Evolutionary conservation across 2,329 filamentous ascomycete species (phyloP), one percentile per base, ranked within the genome.

Genomic region (Sordariomycetes sp.): DNA sequence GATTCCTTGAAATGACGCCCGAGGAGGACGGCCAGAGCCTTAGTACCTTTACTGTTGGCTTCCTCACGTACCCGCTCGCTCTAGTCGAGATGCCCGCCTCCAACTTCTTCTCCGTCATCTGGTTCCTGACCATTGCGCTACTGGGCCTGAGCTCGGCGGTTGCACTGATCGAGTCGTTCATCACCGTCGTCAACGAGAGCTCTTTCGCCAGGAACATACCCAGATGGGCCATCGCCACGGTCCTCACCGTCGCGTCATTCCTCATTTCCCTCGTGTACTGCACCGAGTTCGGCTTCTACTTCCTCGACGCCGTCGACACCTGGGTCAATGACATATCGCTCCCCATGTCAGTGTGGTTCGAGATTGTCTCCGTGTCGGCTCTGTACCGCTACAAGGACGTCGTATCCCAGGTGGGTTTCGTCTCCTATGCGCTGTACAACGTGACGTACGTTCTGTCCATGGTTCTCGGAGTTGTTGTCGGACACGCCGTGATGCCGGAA

Each of bases 91-190:
- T 81, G 77, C 78, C 77, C 0, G 77, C 73, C 0, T 68, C 78
- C 1, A 80, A 80, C 57, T 78, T 77, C 58, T 81, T 76, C 74
- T 76, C 77, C 0, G 67, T 77, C 0, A 65, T 79, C 0, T 70
- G 81, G 10, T 81, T 82, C 61, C 71, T 81, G 20, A 80, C 78
- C 0, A 62, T 81, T 2, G 71, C 77, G 1, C 72, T 81, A 0
- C 72, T 81, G 0, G 78, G 78, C 0, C 75, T 80, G 52, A 77
- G 73, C 32, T 80, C 75, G 0, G 74, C 76, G 0, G 79, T 79
- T 56, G 76, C 76, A 25, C 76, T 79, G 69, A 67, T 79, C 35
- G 76, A 79, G 59, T 75, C 74, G 1, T 67, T 75, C 0, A 75
- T 76, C 13, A 81, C 78, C 0, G 62, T 80, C 61, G 67, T 75